These are phyloP conservation scores for Bonia amplexicaulis DNA, from an alignment of 176 grass and related monocot species.

Conservation along the genomic window DNA sequence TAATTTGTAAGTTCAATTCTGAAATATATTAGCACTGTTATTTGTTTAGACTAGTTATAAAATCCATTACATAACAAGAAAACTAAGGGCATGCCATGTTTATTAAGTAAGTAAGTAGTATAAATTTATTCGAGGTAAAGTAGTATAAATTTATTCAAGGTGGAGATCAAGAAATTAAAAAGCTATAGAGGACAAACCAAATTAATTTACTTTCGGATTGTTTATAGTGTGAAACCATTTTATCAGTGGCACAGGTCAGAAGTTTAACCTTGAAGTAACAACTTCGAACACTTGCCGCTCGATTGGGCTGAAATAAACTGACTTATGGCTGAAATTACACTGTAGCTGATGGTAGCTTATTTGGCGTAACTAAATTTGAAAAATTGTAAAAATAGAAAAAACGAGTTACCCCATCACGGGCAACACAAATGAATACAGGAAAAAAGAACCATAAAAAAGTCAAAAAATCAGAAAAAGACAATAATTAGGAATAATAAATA, in stretches of 20 bases:
- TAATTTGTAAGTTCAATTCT: neutral
- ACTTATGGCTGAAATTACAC: too few species aligned
- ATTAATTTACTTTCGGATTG: neutral
- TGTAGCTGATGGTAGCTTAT: too few species aligned
- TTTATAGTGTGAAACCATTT: neutral
- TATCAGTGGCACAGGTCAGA: neutral
- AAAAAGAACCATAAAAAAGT: too few species aligned
- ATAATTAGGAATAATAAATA: too few species aligned
- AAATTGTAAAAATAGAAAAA: too few species aligned
- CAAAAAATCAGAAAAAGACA: too few species aligned
- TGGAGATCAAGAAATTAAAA: neutral
- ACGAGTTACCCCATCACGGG: too few species aligned
- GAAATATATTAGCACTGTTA: neutral
- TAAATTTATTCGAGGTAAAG: neutral
- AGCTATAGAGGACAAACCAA: neutral
- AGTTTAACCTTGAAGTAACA: neutral
- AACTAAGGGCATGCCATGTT: neutral
- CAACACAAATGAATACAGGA: too few species aligned
- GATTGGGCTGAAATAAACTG: too few species aligned
- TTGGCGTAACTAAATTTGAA: too few species aligned
- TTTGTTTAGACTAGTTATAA: neutral
- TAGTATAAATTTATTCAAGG: neutral
- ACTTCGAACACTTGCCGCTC: neutral
- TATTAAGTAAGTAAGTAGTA: neutral
- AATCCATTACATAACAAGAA: neutral